A percentile compares a stretch with the other conserved stretches of the same genome.
Evolutionary conservation across 2,329 filamentous ascomycete genomes (phyloP).

Genomic region (Scortechinia acanthostroma): DNA sequence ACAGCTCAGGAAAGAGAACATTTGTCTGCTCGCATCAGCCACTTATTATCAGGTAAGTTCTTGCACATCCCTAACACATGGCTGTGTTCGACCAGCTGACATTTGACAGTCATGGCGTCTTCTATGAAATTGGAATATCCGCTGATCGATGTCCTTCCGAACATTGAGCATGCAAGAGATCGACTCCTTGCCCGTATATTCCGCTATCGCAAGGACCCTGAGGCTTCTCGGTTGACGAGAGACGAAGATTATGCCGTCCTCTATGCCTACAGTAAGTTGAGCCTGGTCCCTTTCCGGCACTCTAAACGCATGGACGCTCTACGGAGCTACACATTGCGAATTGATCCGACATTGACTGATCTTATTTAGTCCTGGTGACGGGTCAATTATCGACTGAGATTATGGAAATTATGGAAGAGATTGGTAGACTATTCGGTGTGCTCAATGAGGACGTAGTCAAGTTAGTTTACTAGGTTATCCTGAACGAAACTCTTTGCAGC

Average conservation of each 20-base stretch:
- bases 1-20: conserved; percentile 74
- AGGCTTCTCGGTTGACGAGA: conserved; percentile 25
- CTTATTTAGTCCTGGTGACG: conserved; percentile 11
- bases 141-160: conserved; percentile 80
- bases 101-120: conserved; percentile 64
- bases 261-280: conserved; percentile 65
- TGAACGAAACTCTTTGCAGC: no score
- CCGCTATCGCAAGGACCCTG: conserved; percentile 70
- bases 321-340: no score
- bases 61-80: no score
- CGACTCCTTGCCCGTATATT: conserved; percentile 80
- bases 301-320: no score
- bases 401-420: conserved; percentile 10
- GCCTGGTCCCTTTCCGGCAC: not conserved
- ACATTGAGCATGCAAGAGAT: conserved; percentile 73
- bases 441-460: conserved; percentile 15
- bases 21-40: conserved; percentile 82
- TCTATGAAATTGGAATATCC: conserved; percentile 93
- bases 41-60: conserved; percentile 61
- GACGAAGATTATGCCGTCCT: conserved; percentile 68
- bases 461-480: no score
- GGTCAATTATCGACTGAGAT: conserved; percentile 13
- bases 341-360: not conserved
- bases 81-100: not conserved
- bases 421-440: conserved; percentile 13